Evolutionary conservation across 2,329 filamentous ascomycete genomes (phyloP).

Genomic region (Alternaria rosae): DNA sequence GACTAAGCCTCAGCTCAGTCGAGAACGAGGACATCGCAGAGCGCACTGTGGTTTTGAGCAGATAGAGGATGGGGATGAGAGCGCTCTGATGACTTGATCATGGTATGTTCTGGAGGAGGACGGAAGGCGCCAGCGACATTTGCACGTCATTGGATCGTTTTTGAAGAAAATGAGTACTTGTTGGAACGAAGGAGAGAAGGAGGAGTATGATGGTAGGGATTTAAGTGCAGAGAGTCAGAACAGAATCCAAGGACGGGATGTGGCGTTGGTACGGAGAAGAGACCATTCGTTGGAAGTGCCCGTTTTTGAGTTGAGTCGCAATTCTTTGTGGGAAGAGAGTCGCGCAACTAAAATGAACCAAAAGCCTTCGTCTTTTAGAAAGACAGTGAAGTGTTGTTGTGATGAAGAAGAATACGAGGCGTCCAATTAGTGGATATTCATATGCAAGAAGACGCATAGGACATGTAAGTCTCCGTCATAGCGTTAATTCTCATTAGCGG

Average conservation of each 20-base stretch:
- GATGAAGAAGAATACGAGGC: neutral
- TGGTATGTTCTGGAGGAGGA: neutral
- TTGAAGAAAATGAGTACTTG: neutral
- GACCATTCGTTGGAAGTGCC: too few relatives aligned
- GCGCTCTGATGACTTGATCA: neutral
- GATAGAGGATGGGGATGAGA: neutral
- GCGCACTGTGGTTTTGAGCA: neutral
- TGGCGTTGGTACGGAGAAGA: neutral
- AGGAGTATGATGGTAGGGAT: neutral
- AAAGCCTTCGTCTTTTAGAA: too few relatives aligned
- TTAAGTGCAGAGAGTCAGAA: neutral
- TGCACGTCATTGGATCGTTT: too few relatives aligned
- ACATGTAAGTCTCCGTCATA: too few relatives aligned
- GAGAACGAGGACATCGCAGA: neutral
- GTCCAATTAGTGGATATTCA: neutral
- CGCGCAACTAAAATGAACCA: neutral
- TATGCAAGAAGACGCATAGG: neutral
- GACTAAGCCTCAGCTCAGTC: fast-evolving
- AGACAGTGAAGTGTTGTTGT: neutral
- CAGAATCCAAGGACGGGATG: neutral
- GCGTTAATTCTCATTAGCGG: neutral
- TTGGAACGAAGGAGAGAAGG: neutral
- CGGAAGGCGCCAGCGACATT: neutral
- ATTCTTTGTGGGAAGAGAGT: neutral
- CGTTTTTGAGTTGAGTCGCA: too few relatives aligned